Conservation (phyloP, 805 yeast genomes). For the Metschnikowia amazonensis region DNA sequence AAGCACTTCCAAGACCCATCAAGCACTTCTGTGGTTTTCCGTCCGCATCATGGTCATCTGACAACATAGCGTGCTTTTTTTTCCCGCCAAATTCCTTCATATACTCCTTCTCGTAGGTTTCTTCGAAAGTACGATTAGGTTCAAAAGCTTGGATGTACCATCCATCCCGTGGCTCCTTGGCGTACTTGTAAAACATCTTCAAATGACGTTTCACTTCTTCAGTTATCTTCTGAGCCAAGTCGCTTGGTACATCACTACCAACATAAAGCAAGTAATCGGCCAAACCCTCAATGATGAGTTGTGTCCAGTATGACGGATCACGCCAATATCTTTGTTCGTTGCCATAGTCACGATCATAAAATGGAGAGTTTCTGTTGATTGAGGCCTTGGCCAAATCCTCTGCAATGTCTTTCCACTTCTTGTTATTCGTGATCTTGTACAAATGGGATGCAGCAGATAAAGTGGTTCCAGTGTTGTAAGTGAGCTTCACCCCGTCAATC, state of each 20-base stretch:
- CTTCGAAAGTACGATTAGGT: conserved; percentile 50
- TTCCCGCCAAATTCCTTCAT: conserved; percentile 51
- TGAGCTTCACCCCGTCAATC: conserved; percentile 53
- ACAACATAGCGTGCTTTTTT: conserved; percentile 47
- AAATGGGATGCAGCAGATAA: conserved; percentile 68
- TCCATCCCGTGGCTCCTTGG: conserved; percentile 56
- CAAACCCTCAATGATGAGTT: conserved; percentile 61
- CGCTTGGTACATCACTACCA: conserved; percentile 39
- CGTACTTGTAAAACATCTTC: conserved; percentile 52
- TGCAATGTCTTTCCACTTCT: conserved; percentile 68
- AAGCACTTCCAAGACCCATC: conserved; percentile 65
- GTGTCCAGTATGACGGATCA: conserved; percentile 60
- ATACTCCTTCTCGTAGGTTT: conserved; percentile 47
- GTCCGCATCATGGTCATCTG: conserved; percentile 47
- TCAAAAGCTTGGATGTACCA: conserved; percentile 58
- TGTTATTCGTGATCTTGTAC: conserved; percentile 89
- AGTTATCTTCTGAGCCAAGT: conserved; percentile 32
- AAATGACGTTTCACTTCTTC: conserved; percentile 52
- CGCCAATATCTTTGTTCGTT: conserved; percentile 57
- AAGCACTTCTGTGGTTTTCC: conserved; percentile 45
- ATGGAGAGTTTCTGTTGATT: conserved; percentile 49
- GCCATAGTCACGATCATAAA: conserved; percentile 63
- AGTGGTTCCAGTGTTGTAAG: conserved; percentile 67
- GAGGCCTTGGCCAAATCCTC: conserved; percentile 55
- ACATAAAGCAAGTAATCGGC: conserved; percentile 58